Evolutionary conservation across 2,329 filamentous ascomycete genomes (phyloP).

Genomic region (Aureobasidium vineae): DNA sequence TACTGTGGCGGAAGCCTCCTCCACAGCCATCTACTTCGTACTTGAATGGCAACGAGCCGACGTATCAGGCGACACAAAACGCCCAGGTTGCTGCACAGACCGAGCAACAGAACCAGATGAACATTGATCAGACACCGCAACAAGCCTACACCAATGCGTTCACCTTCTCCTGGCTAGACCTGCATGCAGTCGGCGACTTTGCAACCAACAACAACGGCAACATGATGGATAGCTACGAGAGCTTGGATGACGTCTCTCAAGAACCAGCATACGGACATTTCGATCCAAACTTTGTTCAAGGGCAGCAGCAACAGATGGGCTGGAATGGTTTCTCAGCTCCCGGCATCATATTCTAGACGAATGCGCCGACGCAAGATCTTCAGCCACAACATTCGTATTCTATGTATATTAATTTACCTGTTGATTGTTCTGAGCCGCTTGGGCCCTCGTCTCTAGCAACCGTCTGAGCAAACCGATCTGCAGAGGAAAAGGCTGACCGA

Average conservation of each 20-base stretch:
- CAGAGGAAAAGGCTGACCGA: conserved; percentile 65
- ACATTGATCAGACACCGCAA: conserved; percentile 33
- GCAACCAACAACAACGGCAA: conserved; percentile 39
- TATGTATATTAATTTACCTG: background rate
- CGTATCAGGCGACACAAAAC: background rate
- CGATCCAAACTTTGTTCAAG: conserved; percentile 34
- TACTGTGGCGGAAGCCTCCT: conserved; percentile 55
- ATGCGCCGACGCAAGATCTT: background rate
- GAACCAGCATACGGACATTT: conserved; percentile 35
- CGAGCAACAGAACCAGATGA: conserved; percentile 38
- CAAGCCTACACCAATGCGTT: conserved; percentile 47
- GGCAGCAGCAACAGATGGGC: conserved; percentile 30
- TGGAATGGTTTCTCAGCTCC: conserved; percentile 33
- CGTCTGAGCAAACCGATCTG: conserved; percentile 54
- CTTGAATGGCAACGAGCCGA: conserved; percentile 26
- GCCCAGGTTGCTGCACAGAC: conserved; percentile 30
- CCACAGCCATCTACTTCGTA: conserved; percentile 19
- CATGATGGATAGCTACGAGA: conserved; percentile 35
- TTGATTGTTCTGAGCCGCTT: background rate
- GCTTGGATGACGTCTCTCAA: conserved; percentile 34
- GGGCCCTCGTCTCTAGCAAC: conserved; percentile 28
- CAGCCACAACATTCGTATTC: background rate
- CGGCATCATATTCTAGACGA: conserved; percentile 34
- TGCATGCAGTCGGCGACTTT: conserved; percentile 60
- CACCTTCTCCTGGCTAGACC: conserved; percentile 62